These are phyloP conservation scores for Lasiosphaeria miniovina DNA, from an alignment of 495 filamentous ascomycete genomes.

Conservation along the genomic window DNA sequence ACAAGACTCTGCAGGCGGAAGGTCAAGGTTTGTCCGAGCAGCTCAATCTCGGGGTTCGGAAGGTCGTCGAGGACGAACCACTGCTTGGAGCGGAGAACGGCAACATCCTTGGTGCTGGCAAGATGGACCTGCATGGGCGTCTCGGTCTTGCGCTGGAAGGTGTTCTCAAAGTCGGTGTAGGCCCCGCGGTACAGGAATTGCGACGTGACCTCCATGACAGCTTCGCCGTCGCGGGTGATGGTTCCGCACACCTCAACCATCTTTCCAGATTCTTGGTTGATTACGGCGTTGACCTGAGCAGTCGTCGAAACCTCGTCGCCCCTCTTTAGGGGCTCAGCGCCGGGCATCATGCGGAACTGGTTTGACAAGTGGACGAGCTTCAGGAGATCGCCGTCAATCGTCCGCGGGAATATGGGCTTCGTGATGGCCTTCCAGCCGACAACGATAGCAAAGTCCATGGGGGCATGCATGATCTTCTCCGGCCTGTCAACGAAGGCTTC, in stretches of 20 bases:
- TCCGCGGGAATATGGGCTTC: conserved; percentile 94
- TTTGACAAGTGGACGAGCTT: conserved; percentile 96
- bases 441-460: conserved; percentile 99
- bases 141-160: conserved; percentile 95
- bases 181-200: conserved; percentile 94
- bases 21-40: conserved; percentile 87
- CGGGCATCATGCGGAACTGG: conserved; percentile 95
- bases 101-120: conserved; percentile 80
- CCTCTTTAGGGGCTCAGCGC: conserved; percentile 89
- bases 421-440: conserved; percentile 99
- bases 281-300: conserved; percentile 93
- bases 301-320: conserved; percentile 90
- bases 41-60: conserved; percentile 70
- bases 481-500: conserved; percentile 98
- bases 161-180: conserved; percentile 94
- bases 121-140: conserved; percentile 93
- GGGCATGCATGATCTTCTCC: conserved; percentile 89
- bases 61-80: conserved; percentile 77
- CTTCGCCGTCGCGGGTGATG: conserved; percentile 76
- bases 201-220: conserved; percentile 98
- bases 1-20: conserved; percentile 92
- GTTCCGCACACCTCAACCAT: conserved; percentile 99
- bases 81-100: conserved; percentile 90
- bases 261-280: conserved; percentile 98
- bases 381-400: conserved; percentile 90